Evolutionary conservation across 1,139 yeast species (phyloP).

Genomic region (Yamadazyma dendronema): DNA sequence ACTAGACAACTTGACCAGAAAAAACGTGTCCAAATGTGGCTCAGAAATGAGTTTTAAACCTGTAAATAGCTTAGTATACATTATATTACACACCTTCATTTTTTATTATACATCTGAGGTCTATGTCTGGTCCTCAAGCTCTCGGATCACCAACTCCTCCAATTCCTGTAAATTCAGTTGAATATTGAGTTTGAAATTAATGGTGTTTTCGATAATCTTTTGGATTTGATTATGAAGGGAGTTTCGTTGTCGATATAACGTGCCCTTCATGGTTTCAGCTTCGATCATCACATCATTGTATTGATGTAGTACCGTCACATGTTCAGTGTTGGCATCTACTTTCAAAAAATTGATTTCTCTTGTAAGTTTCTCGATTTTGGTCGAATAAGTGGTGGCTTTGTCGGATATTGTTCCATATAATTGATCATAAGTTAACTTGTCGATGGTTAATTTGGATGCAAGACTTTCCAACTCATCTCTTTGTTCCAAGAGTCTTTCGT

Average conservation of each 20-base stretch:
- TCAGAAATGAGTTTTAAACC: slow-evolving; percentile 50
- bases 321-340: slow-evolving; percentile 52
- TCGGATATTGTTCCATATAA: slow-evolving; percentile 55
- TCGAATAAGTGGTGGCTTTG: slow-evolving; percentile 52
- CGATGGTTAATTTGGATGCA: slow-evolving; percentile 54
- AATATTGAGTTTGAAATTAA: slow-evolving; percentile 62
- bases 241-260: slow-evolving; percentile 47
- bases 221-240: slow-evolving; percentile 53
- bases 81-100: slow-evolving; percentile 1
- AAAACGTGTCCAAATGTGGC: slow-evolving; percentile 61
- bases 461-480: slow-evolving; percentile 57
- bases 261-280: slow-evolving; percentile 50
- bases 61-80: slow-evolving; percentile 8
- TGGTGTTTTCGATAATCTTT: slow-evolving; percentile 55
- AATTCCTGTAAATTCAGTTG: slow-evolving; percentile 57
- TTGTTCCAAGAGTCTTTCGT: slow-evolving; percentile 55
- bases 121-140: slow-evolving; percentile 5
- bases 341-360: slow-evolving; percentile 57
- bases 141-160: slow-evolving; percentile 15
- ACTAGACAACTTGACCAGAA: slow-evolving; percentile 51
- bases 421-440: slow-evolving; percentile 57
- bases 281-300: slow-evolving; percentile 56
- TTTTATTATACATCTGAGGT: too few species aligned
- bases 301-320: slow-evolving; percentile 21
- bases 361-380: slow-evolving; percentile 66